A percentile compares a stretch with the other conserved stretches of the same genome.
These are phyloP conservation scores for Leccinum olivaceopallidum DNA, from an alignment of 768 basidiomycete species.

Conservation along the genomic window DNA sequence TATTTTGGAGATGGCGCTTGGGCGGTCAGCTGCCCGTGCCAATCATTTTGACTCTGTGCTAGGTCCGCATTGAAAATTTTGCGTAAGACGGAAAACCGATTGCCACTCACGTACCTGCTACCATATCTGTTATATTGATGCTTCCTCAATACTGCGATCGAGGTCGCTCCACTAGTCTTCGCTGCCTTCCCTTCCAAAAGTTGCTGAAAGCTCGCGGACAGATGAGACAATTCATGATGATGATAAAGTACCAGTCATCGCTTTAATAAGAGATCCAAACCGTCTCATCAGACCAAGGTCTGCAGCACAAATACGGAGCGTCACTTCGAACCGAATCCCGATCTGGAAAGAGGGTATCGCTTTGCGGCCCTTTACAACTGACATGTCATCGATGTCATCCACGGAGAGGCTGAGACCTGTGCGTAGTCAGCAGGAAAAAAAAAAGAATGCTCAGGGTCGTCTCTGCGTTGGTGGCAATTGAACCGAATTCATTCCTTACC, in stretches of 20 bases:
- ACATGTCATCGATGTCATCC: background rate
- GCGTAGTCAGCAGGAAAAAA: background rate
- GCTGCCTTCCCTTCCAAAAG: background rate
- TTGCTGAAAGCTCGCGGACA: background rate
- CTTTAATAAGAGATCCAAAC: background rate
- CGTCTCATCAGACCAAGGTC: background rate
- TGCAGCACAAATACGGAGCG: background rate
- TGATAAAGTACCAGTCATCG: background rate
- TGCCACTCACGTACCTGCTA: constrained; percentile 6
- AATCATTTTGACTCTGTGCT: constrained; percentile 6
- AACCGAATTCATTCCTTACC: background rate
- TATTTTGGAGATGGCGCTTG: constrained; percentile 23
- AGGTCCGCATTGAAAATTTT: background rate
- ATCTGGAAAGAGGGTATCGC: background rate
- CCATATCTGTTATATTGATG: constrained; percentile 7
- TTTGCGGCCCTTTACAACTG: background rate
- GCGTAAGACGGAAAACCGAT: constrained; percentile 8
- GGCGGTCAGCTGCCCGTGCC: constrained; percentile 7
- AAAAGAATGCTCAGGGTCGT: background rate
- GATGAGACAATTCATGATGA: background rate
- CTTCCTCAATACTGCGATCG: constrained; percentile 15
- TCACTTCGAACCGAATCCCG: background rate
- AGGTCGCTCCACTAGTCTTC: background rate
- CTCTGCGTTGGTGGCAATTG: background rate
- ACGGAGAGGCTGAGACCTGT: background rate